Conservation (phyloP, 129 eudicot genomes). For the Centrapalus pauciflorus region DNA sequence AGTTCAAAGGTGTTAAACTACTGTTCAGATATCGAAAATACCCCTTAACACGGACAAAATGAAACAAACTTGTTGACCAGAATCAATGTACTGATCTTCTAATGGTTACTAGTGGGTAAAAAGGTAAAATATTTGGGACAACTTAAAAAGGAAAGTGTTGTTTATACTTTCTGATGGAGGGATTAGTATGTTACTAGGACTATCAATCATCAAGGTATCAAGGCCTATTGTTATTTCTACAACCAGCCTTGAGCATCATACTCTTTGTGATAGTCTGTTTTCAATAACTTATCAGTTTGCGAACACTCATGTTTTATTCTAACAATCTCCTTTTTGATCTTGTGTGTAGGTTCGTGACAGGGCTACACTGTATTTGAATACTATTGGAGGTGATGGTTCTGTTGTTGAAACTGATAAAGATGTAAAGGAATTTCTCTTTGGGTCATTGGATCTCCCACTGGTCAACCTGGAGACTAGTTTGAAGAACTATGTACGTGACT, state of each 20-base stretch:
- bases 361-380: conserved; percentile 82
- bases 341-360: conserved; percentile 89
- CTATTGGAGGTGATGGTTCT: conserved; percentile 87
- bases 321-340: not conserved
- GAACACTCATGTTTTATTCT: not conserved
- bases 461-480: conserved; percentile 76
- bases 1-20: not conserved
- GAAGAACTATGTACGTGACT: conserved; percentile 87
- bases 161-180: not conserved
- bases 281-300: not conserved
- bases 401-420: conserved; percentile 85
- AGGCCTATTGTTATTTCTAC: not conserved
- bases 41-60: not conserved
- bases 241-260: not conserved
- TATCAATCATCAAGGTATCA: not conserved
- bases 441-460: conserved; percentile 77
- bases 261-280: not conserved
- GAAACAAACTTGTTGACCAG: not conserved
- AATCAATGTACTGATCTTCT: not conserved
- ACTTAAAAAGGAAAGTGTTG: not conserved
- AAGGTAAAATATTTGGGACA: not conserved
- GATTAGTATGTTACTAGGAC: not conserved
- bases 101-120: not conserved
- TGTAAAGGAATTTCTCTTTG: conserved; percentile 80
- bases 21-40: not conserved